Evolutionary conservation across 371 early-diverging fungal species (phyloP), one percentile per base, ranked within the genome.

Genomic region (Apophysomyces elegans): DNA sequence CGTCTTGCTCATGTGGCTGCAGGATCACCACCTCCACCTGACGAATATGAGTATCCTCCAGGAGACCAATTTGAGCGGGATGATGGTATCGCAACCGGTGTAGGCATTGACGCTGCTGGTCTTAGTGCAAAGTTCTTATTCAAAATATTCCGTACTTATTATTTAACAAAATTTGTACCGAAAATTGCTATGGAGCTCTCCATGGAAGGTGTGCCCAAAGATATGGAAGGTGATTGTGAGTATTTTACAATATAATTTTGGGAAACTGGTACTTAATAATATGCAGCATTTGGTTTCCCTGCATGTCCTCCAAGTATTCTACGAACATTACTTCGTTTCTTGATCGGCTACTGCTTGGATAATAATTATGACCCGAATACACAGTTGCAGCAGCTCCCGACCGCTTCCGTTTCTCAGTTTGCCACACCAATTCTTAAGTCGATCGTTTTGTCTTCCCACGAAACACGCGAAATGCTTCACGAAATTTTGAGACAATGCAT

Each of bases 231-330:
- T 79, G 78, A 81, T 85, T 73, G 38, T 14, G 8, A 32, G 45
- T 60, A 39, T n/a, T 41, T 14, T 12, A 5, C 56, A 26, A 41
- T 39, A 59, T n/a, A n/a, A 8, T 44, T 58, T 13, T 26, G 32
- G 32, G 41, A 43, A 50, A 7, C 50, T 21, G 11, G 1, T 13
- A 64, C n/a, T 37, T 7, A 16, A 14, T 26, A 65, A 45, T 18
- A 41, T 35, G 16, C 9, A 77, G 76, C 67, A 1, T 72, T 71
- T 72, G 92, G 91, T 13, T 93, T 91, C 64, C 74, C 84, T 12
- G 67, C 73, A 0, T 95, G 95, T 67, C 94, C 95, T 6, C 88
- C 91, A 1, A 84, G 84, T 14, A 83, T 93, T 5, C 79, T 95
- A 4, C 84, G 89, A 21, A 74, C 84, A 0, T 71, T 93, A 8